Evolutionary conservation across 495 filamentous ascomycete species (phyloP).

Genomic region (Aspergillus biplanus): DNA sequence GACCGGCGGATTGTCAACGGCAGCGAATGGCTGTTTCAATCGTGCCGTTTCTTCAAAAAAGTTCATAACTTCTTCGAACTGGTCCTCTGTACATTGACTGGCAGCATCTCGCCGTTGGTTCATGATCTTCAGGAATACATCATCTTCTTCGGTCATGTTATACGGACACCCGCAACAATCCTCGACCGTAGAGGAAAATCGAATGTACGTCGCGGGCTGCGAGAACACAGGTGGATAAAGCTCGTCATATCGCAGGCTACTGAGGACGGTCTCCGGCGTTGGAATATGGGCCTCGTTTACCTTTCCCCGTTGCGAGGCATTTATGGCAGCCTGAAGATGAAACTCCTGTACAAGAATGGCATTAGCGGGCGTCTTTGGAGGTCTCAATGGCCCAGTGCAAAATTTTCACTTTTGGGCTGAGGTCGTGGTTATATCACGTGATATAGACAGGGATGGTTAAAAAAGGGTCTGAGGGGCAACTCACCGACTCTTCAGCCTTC

Average conservation of each 20-base stretch:
- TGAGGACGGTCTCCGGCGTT: constrained; percentile 78
- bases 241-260: constrained; percentile 79
- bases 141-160: constrained; percentile 91
- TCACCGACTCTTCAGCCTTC: constrained; percentile 93
- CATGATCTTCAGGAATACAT: constrained; percentile 77
- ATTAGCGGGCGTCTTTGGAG: constrained; percentile 30
- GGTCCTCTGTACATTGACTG: constrained; percentile 76
- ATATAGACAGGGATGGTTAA: constrained; percentile 40
- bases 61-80: constrained; percentile 93
- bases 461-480: constrained; percentile 44
- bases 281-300: constrained; percentile 77
- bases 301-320: constrained; percentile 75
- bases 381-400: constrained; percentile 27
- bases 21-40: constrained; percentile 80
- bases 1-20: constrained; percentile 82
- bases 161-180: constrained; percentile 86
- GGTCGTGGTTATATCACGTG: constrained; percentile 58
- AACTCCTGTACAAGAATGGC: constrained; percentile 71
- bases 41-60: constrained; percentile 88
- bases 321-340: constrained; percentile 93
- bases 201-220: constrained; percentile 90
- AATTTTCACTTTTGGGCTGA: constrained; percentile 32
- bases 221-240: constrained; percentile 79
- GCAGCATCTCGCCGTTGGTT: constrained; percentile 72
- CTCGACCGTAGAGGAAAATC: constrained; percentile 97